Evolutionary conservation across 371 early-diverging fungal species (phyloP), one percentile per base, ranked within the genome.

Genomic region (Ordospora pajunii): DNA sequence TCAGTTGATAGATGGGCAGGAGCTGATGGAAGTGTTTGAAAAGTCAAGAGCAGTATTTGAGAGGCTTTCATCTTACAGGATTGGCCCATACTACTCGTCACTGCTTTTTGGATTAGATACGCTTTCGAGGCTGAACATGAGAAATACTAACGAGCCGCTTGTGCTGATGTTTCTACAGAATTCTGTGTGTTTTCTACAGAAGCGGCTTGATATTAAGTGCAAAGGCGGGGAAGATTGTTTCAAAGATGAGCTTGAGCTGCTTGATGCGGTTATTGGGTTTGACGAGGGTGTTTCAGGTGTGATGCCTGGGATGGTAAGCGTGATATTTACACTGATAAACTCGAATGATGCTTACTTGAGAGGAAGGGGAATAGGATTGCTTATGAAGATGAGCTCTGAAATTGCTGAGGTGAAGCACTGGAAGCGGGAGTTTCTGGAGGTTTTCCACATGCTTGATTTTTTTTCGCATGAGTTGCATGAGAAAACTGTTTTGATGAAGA

Each of bases 361-460:
- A 17, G 44, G 44, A 3, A 21, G 6, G 12, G 67, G 49, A 25
- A 50, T 66, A 7, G 25, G 44, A 9, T 19, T 45, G 32, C 67
- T 50, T 27, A 21, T 44, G 22, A 46, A 23, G 50, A 8, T 66
- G 67, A 48, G 21, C 14, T n/a, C 14, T 14, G 43, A 17, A n/a
- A 44, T 21, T 0, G 37, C 64, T 14, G 68, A 66, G 40, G 63
- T 46, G 46, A 77, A 64, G 54, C 27, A 48, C 11, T 77, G 78
- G 77, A 73, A 62, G 22, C 67, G 46, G 46, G 75, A 77, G 37
- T 78, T 77, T 66, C 64, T 70, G 37, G 81, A 80, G 43, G 51
- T 62, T 14, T 44, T 77, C 17, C 62, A 54, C 19, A 58, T 43
- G n/a, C 63, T 68, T 9, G 78, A 72, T 25, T 80, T 80, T 54